A percentile compares a stretch with the other conserved stretches of the same genome.
phyloP scores from a whole-genome alignment of 805 yeast genomes.

The Huiozyma naganishii region DNA sequence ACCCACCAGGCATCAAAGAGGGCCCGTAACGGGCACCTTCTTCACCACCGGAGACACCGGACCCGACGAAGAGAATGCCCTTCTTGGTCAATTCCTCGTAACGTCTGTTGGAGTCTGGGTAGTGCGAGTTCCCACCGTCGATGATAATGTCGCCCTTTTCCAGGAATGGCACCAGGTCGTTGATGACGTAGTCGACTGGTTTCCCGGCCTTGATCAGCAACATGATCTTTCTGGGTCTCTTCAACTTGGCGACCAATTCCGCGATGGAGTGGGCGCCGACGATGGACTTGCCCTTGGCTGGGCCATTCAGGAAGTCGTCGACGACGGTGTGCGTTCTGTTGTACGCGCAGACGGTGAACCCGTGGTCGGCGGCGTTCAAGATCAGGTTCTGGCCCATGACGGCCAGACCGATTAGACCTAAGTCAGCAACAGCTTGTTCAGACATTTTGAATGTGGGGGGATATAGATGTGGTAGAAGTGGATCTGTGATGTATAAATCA shows the following conservation, averaged over 20 bases:
- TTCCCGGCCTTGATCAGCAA: conserved; percentile 92
- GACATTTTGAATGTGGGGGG: conserved; percentile 5
- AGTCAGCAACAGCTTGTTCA: conserved; percentile 78
- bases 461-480: neutral
- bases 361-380: conserved; percentile 97
- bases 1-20: conserved; percentile 99
- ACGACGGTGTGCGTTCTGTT: conserved; percentile 96
- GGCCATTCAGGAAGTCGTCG: conserved; percentile 84
- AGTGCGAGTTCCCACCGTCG: conserved; percentile 99
- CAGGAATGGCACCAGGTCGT: conserved; percentile 77
- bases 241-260: conserved; percentile 79
- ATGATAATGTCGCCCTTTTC: conserved; percentile 97
- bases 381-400: conserved; percentile 99
- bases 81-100: conserved; percentile 75
- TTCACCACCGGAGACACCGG: conserved; percentile 99
- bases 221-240: conserved; percentile 95
- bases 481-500: neutral
- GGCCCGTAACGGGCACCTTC: conserved; percentile 99
- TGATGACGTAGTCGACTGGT: conserved; percentile 87
- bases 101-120: conserved; percentile 98
- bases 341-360: conserved; percentile 94
- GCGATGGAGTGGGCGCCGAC: conserved; percentile 89
- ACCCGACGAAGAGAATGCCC: conserved; percentile 90
- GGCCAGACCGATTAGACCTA: conserved; percentile 98
- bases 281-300: conserved; percentile 95